A percentile compares a stretch with the other conserved stretches of the same genome.
These are phyloP conservation scores for Asterella californica DNA, from an alignment of 225 moss, liverwort and hornwort genomes.

Conservation along the genomic window DNA sequence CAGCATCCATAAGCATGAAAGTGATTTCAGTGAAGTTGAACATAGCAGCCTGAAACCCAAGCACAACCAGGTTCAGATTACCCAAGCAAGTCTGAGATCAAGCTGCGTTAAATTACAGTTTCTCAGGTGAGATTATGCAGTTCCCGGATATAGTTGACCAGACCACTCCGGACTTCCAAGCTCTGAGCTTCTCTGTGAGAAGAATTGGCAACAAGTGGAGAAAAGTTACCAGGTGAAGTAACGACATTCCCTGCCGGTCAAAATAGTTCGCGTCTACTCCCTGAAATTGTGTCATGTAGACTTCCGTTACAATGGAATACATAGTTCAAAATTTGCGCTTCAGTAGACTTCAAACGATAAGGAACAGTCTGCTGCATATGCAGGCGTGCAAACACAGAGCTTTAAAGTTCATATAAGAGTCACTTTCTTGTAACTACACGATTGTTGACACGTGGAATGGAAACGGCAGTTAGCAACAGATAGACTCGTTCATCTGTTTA, in stretches of 20 bases:
- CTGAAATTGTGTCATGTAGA: slow-evolving; percentile 30
- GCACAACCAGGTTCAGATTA: not conserved
- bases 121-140: not conserved
- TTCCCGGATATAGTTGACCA: not conserved
- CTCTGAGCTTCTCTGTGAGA: no score
- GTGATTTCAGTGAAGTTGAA: slow-evolving; percentile 98
- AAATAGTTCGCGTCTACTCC: slow-evolving; percentile 85
- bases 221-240: slow-evolving; percentile 79
- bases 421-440: not conserved
- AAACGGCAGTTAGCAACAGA: no score
- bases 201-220: not conserved
- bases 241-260: slow-evolving; percentile 94
- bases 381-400: not conserved
- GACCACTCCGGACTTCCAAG: not conserved
- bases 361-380: no score
- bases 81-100: not conserved
- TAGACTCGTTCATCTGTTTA: no score
- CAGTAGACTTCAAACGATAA: not conserved
- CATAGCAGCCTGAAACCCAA: slow-evolving; percentile 75
- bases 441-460: not conserved
- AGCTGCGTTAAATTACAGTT: not conserved
- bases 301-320: not conserved
- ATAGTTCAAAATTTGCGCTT: no score
- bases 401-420: no score
- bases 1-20: slow-evolving; percentile 85